These are phyloP conservation scores for Ophiostoma triangulosporum DNA, from an alignment of 2,329 filamentous ascomycete species.

Conservation along the genomic window DNA sequence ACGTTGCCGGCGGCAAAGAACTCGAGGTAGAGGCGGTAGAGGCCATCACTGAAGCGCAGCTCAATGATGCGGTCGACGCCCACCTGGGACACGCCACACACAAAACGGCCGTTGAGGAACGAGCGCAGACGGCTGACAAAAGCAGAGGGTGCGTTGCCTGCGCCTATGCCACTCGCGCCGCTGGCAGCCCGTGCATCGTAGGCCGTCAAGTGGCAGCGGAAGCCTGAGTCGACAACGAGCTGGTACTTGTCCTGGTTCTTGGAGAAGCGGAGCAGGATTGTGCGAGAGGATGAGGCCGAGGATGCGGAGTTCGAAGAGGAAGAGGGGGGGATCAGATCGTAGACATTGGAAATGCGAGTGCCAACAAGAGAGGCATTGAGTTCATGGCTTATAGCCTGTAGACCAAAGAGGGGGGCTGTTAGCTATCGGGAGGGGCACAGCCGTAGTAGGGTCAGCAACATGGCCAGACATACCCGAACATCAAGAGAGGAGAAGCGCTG, in stretches of 20 bases:
- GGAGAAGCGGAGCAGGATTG: slow-evolving; percentile 91
- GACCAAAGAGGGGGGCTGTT: not conserved
- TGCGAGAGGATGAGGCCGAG: slow-evolving; percentile 44
- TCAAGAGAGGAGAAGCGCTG: slow-evolving; percentile 45
- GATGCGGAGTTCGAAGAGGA: slow-evolving; percentile 4
- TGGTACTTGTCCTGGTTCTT: slow-evolving; percentile 84
- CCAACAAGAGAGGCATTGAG: slow-evolving; percentile 62
- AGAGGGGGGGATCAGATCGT: slow-evolving; percentile 49
- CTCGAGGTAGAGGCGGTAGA: slow-evolving; percentile 77
- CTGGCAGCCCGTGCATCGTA: slow-evolving; percentile 66
- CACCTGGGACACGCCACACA: slow-evolving; percentile 71
- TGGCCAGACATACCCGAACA: slow-evolving; percentile 31
- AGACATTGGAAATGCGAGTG: slow-evolving; percentile 81
- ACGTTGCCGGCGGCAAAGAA: slow-evolving; percentile 95
- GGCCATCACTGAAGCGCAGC: slow-evolving; percentile 82
- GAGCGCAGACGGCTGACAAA: slow-evolving; percentile 83
- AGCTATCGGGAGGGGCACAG: not conserved
- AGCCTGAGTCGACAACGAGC: slow-evolving; percentile 84
- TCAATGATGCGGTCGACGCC: slow-evolving; percentile 91
- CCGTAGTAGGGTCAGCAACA: not conserved
- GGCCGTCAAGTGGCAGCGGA: slow-evolving; percentile 85
- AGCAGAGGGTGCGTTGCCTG: slow-evolving; percentile 49
- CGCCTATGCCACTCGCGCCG: not conserved
- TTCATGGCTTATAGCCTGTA: slow-evolving; percentile 84
- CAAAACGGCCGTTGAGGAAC: slow-evolving; percentile 70